phyloP scores from a whole-genome alignment of 2,329 filamentous ascomycete species.

The Teratosphaeria viscida region DNA sequence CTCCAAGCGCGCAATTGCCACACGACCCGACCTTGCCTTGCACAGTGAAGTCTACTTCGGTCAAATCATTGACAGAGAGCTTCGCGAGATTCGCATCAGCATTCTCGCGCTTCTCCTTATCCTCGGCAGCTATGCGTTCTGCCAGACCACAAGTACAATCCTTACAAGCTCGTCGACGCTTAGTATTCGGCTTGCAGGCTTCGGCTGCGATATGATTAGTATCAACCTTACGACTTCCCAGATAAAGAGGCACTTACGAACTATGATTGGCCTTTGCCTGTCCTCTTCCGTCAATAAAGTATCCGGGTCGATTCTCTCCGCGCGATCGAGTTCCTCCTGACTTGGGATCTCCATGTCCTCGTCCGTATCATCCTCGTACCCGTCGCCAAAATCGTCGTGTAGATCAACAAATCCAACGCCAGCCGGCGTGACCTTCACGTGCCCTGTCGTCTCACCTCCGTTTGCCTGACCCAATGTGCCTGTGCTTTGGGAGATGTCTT shows the following conservation, averaged over 20 bases:
- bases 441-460: constrained; percentile 29
- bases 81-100: constrained; percentile 51
- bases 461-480: constrained; percentile 17
- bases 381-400: constrained; percentile 45
- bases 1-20: constrained; percentile 85
- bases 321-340: constrained; percentile 41
- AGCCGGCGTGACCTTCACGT: constrained; percentile 35
- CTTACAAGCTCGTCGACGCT: constrained; percentile 88
- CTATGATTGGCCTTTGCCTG: constrained; percentile 61
- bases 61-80: constrained; percentile 64
- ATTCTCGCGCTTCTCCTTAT: constrained; percentile 53
- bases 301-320: constrained; percentile 87
- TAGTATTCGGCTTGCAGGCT: constrained; percentile 81
- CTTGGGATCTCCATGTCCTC: constrained; percentile 26
- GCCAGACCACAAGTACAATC: constrained; percentile 94
- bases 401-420: constrained; percentile 61
- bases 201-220: constrained; percentile 44
- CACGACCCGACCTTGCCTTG: constrained; percentile 92
- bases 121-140: constrained; percentile 75
- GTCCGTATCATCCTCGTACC: constrained; percentile 27
- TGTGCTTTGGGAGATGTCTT: constrained; percentile 14
- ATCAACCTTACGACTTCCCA: background rate
- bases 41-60: constrained; percentile 94
- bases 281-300: constrained; percentile 78
- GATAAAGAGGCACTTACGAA: constrained; percentile 45